These are phyloP conservation scores for Hondaea fermentalgiana DNA, from an alignment of 108 stramenopile species.

Conservation along the genomic window DNA sequence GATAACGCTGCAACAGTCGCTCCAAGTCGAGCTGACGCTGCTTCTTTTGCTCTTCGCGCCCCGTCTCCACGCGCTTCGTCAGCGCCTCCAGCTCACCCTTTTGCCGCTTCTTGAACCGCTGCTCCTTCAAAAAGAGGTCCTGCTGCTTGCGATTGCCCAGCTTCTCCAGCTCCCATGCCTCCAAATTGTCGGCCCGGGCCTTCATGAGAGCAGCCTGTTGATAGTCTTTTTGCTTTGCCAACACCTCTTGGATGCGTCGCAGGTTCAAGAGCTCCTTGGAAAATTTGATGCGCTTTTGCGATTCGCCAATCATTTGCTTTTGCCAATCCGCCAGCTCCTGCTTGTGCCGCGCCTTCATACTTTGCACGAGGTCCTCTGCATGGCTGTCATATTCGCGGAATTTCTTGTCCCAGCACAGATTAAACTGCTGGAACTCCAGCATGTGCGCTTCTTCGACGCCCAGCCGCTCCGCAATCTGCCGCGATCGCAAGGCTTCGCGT, in stretches of 20 bases:
- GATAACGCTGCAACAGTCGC: constrained; percentile 63
- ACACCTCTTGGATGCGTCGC: constrained; percentile 64
- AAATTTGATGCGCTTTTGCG: constrained; percentile 55
- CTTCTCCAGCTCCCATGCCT: constrained; percentile 67
- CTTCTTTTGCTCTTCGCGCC: constrained; percentile 66
- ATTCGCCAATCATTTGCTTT: constrained; percentile 42
- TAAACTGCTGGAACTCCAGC: constrained; percentile 79
- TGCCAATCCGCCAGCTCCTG: constrained; percentile 68
- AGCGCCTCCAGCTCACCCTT: constrained; percentile 66
- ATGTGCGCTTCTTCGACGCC: constrained; percentile 81
- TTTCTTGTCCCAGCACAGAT: constrained; percentile 69
- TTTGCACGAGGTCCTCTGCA: constrained; percentile 48
- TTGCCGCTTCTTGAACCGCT: constrained; percentile 55
- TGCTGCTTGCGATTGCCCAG: constrained; percentile 65
- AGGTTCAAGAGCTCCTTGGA: constrained; percentile 66
- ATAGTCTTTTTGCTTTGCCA: constrained; percentile 69
- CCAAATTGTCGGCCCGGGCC: constrained; percentile 63
- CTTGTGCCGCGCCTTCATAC: constrained; percentile 64
- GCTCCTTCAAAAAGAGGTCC: constrained; percentile 59
- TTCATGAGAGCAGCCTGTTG: constrained; percentile 71
- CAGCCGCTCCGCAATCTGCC: constrained; percentile 67
- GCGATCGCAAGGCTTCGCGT: constrained; percentile 64
- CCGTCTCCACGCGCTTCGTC: constrained; percentile 69
- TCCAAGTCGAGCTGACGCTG: constrained; percentile 65
- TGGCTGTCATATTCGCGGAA: constrained; percentile 65